phyloP scores from a whole-genome alignment of 2,329 filamentous ascomycete genomes.

The Colletotrichum sp. region DNA sequence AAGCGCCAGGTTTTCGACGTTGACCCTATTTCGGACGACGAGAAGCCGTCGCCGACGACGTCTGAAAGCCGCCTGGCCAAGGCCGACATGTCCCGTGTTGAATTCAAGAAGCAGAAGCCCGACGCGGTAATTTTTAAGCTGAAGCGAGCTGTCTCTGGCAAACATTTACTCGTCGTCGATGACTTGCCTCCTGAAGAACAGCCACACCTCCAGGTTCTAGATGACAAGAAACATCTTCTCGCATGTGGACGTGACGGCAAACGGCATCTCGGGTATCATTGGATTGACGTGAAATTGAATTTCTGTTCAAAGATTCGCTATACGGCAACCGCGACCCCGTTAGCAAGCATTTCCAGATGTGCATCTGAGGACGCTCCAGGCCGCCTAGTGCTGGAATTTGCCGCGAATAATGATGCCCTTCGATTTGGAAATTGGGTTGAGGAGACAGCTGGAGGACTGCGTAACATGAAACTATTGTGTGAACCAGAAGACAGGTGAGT shows the following conservation, averaged over 20 bases:
- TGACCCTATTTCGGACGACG: neutral
- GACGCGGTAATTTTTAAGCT: neutral
- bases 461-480: accelerated
- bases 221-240: neutral
- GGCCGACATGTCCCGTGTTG: neutral
- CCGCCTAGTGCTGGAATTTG: neutral
- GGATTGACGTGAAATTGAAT: constrained; percentile 7
- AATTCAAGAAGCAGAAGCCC: neutral
- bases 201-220: neutral
- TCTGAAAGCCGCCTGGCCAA: neutral
- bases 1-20: neutral
- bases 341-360: neutral
- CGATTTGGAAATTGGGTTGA: neutral
- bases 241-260: neutral
- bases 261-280: neutral
- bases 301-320: neutral
- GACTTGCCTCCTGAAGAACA: neutral
- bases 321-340: neutral
- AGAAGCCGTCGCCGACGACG: neutral
- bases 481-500: neutral
- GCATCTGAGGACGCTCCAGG: neutral
- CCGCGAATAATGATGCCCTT: neutral
- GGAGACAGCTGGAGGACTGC: accelerated
- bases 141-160: neutral
- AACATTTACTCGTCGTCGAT: neutral